phyloP scores from a whole-genome alignment of 345 rosid genomes.

The Linum lewisii region DNA sequence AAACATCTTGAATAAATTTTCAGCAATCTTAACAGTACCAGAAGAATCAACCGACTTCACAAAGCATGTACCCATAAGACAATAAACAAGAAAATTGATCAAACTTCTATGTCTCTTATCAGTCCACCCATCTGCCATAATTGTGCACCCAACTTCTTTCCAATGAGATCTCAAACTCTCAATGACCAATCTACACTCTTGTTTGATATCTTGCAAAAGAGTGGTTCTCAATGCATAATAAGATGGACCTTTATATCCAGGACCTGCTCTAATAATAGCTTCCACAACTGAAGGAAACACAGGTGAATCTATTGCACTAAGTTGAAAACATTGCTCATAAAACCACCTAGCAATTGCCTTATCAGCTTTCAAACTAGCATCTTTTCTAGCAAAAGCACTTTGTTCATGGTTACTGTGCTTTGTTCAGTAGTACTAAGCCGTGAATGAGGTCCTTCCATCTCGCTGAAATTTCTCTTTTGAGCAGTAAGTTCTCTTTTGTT shows the following conservation, averaged over 20 bases:
- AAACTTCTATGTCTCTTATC: background rate
- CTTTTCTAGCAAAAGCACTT: background rate
- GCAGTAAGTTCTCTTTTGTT: no score
- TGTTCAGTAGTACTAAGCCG: no score
- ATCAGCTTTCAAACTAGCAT: background rate
- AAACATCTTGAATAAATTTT: background rate
- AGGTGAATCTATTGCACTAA: background rate
- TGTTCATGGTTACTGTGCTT: no score
- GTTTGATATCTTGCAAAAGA: background rate
- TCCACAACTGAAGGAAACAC: no score
- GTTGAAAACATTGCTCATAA: background rate
- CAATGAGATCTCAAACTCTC: background rate
- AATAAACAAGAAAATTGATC: constrained; percentile 6
- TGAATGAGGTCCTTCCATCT: no score
- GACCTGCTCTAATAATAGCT: no score
- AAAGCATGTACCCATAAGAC: background rate
- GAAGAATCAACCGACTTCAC: constrained; percentile 1
- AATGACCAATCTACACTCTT: background rate
- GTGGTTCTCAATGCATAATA: no score
- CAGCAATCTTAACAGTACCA: background rate
- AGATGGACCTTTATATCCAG: no score
- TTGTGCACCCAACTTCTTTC: background rate
- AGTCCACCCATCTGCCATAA: background rate
- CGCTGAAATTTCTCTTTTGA: no score
- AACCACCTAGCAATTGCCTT: background rate